phyloP scores from a whole-genome alignment of 805 yeast species.

The Metschnikowia drakensbergensis region DNA sequence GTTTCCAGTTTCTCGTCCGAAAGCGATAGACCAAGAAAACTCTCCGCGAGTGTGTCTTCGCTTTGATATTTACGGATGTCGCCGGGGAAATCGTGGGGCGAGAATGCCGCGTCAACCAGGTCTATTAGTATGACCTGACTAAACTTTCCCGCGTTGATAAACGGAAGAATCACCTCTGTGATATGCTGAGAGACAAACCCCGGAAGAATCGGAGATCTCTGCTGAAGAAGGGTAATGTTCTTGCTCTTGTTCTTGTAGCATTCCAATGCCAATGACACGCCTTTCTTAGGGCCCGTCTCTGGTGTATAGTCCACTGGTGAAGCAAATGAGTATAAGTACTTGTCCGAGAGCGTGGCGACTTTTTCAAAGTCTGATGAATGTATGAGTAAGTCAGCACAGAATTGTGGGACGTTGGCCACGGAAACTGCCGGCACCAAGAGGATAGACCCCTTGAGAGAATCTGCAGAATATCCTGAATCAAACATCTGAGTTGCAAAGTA shows the following conservation, averaged over 20 bases:
- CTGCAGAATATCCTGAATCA: constrained; percentile 5
- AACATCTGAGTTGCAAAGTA: constrained; percentile 4
- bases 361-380: constrained; percentile 54
- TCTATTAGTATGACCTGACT: constrained; percentile 54
- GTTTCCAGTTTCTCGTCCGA: constrained; percentile 8
- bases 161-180: constrained; percentile 46
- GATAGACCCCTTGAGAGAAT: constrained; percentile 27
- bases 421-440: constrained; percentile 79
- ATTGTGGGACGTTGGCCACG: constrained; percentile 86
- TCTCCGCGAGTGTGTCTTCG: constrained; percentile 26
- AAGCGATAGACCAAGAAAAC: constrained; percentile 29
- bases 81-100: constrained; percentile 22
- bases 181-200: constrained; percentile 52
- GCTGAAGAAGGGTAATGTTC: constrained; percentile 63
- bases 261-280: constrained; percentile 62
- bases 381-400: constrained; percentile 68
- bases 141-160: constrained; percentile 41
- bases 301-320: constrained; percentile 62
- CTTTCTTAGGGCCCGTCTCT: constrained; percentile 21
- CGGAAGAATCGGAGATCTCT: constrained; percentile 80
- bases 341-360: constrained; percentile 55
- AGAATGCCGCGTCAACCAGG: constrained; percentile 65
- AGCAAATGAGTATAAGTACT: constrained; percentile 71
- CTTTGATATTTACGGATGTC: constrained; percentile 25
- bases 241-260: constrained; percentile 44